phyloP scores from a whole-genome alignment of 306 rosid species.

The Cicer yamashitae region DNA sequence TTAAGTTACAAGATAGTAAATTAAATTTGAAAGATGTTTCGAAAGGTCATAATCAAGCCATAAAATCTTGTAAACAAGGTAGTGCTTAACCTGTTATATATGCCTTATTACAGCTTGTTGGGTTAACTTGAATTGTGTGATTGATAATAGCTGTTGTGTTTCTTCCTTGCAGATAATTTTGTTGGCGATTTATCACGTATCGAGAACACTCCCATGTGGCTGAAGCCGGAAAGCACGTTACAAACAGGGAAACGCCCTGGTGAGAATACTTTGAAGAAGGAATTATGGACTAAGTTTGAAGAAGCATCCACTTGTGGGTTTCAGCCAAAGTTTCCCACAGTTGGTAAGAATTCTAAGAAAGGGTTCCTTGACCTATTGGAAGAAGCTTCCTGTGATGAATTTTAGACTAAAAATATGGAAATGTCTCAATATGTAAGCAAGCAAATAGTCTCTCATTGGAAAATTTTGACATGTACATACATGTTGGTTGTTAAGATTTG shows the following conservation, averaged over 20 bases:
- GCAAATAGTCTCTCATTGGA: constrained; percentile 20
- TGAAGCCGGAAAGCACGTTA: constrained; percentile 59
- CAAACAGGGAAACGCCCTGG: constrained; percentile 70
- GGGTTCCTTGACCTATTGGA: constrained; percentile 87
- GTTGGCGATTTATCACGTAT: constrained; percentile 46
- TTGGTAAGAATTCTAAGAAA: constrained; percentile 47
- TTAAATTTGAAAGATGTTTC: constrained; percentile 43
- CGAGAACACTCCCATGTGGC: constrained; percentile 73
- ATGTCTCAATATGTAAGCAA: constrained; percentile 33
- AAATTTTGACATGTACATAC: constrained; percentile 49
- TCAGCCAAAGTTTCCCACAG: constrained; percentile 41
- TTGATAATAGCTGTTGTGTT: constrained; percentile 16
- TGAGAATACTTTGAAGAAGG: constrained; percentile 90
- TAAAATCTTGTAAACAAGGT: constrained; percentile 58
- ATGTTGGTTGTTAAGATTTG: constrained; percentile 46
- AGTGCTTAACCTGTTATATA: constrained; percentile 27
- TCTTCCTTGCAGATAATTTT: constrained; percentile 48
- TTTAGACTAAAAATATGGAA: constrained; percentile 29
- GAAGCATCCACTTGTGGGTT: constrained; percentile 64
- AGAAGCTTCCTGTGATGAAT: constrained; percentile 72
- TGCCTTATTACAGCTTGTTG: constrained; percentile 9
- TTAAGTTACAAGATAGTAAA: constrained; percentile 36
- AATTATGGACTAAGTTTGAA: constrained; percentile 88
- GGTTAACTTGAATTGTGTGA: constrained; percentile 28
- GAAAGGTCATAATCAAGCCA: constrained; percentile 47